phyloP scores from a whole-genome alignment of 1,284 basidiomycete genomes.

The Athelia psychrophila region DNA sequence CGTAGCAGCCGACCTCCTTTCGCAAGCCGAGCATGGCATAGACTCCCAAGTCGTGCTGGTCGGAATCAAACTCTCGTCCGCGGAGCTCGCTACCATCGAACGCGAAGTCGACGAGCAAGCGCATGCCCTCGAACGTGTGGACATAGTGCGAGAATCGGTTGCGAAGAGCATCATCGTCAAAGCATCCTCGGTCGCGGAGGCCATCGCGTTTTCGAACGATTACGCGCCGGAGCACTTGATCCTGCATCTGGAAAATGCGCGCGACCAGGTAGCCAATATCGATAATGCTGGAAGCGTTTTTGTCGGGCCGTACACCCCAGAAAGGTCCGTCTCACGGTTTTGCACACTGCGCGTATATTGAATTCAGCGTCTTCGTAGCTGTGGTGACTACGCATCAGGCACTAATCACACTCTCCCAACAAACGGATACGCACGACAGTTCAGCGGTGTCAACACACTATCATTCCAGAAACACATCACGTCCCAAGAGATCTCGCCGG shows the following conservation, averaged over 20 bases:
- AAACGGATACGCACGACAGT: constrained; percentile 95
- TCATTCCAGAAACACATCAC: constrained; percentile 99
- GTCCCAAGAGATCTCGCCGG: constrained; percentile 84
- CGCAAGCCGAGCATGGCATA: constrained; percentile 97
- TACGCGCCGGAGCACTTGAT: constrained; percentile 98
- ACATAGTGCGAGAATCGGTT: constrained; percentile 90
- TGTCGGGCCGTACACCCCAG: constrained; percentile 91
- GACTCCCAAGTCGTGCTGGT: constrained; percentile 98
- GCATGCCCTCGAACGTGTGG: constrained; percentile 81
- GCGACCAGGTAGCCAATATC: constrained; percentile 61
- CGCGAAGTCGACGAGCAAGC: constrained; percentile 88
- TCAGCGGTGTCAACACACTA: constrained; percentile 95
- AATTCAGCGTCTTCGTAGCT: constrained; percentile 54
- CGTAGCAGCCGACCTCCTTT: constrained; percentile 94
- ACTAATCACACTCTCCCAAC: constrained; percentile 98
- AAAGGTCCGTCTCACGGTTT: constrained; percentile 59
- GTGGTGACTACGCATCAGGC: constrained; percentile 97
- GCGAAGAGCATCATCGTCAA: constrained; percentile 90
- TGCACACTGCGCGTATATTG: background rate
- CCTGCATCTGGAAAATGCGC: constrained; percentile 78
- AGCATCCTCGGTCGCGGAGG: constrained; percentile 66
- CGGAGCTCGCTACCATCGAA: constrained; percentile 75
- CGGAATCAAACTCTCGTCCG: constrained; percentile 65
- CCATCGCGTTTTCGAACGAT: constrained; percentile 89
- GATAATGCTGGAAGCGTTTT: constrained; percentile 97